phyloP scores from a whole-genome alignment of 139 green algal genomes.

The Coccomyxa sp. region DNA sequence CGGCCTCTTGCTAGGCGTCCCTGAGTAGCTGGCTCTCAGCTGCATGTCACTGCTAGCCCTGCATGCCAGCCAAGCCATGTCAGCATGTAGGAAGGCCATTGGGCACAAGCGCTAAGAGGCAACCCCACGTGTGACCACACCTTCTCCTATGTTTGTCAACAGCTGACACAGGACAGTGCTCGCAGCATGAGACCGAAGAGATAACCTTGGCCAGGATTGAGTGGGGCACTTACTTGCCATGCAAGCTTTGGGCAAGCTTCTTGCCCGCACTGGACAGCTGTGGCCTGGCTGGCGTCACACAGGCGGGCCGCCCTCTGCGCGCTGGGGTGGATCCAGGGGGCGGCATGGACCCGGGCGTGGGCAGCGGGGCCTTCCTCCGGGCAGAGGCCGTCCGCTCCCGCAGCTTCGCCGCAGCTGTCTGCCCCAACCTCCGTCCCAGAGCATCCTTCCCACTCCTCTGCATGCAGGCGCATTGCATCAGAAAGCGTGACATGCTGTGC shows the following conservation, averaged over 20 bases:
- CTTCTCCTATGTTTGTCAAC: too few species aligned
- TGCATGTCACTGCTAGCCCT: slow-evolving; percentile 1
- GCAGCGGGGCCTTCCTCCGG: too few species aligned
- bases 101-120: too few species aligned
- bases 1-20: not conserved
- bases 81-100: too few species aligned
- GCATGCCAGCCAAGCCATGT: too few species aligned
- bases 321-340: slow-evolving; percentile 15
- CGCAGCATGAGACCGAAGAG: too few species aligned
- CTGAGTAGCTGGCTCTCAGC: slow-evolving; percentile 19
- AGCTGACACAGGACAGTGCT: too few species aligned
- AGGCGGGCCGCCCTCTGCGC: not conserved
- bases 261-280: slow-evolving; percentile 35
- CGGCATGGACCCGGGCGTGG: not conserved
- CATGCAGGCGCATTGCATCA: not conserved
- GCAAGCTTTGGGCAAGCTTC: slow-evolving; percentile 32
- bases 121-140: too few species aligned
- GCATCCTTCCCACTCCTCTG: not conserved
- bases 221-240: too few species aligned
- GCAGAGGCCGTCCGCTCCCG: not conserved
- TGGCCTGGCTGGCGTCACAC: not conserved
- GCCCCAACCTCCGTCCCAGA: slow-evolving; percentile 15
- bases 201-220: too few species aligned
- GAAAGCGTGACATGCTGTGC: not conserved
- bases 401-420: slow-evolving; percentile 11